Evolutionary conservation across 2,329 filamentous ascomycete species (phyloP), one percentile per base, ranked within the genome.

Genomic region (Allantophomopsis cytisporea): DNA sequence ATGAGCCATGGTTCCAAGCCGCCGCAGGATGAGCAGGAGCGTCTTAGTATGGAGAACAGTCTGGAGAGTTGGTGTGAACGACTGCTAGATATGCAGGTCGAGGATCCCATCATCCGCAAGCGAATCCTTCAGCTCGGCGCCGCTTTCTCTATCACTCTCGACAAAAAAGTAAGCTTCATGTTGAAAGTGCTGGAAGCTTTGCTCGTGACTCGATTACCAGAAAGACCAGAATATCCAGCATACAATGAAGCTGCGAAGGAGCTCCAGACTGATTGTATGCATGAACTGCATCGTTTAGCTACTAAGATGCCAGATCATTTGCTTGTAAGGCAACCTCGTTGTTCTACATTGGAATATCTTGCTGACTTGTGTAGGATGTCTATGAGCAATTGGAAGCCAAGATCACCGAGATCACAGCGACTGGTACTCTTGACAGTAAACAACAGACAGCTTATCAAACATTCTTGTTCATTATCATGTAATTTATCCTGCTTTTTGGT

Each of bases 211-310:
- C 81, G 82, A 61, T 76, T 85, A n/a, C 66, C 73, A 3, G 75
- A 84, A 34, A 73, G 83, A 40, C 77, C 81, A 2, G 74, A 81
- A 35, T 74, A 82, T 50, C 69, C 73, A 32, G 65, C 76, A 3
- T 94, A 88, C 57, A 87, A 83, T 12, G 91, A 96, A 47, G 80
- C 88, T 1, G 83, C 95, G 30, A 91, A 88, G 54, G 85, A 93
- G 42, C 69, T 98, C 13, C 87, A 95, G 55, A 75, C 73, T 3
- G 76, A 93, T 52, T 83, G 85, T 50, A 86, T 87, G 59, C 71
- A 86, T 41, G 89, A 98, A 58, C 68, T 96, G 43, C 87, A 94
- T 52, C 76, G 88, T 41, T 68, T 98, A 32, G 89, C 89, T 6
- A 78, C 84, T 45, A 85, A 87, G 51, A 94, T 95, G 70, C 82